These are phyloP conservation scores for Rhizopogon roseolus DNA, from an alignment of 768 basidiomycete genomes.

Conservation along the genomic window DNA sequence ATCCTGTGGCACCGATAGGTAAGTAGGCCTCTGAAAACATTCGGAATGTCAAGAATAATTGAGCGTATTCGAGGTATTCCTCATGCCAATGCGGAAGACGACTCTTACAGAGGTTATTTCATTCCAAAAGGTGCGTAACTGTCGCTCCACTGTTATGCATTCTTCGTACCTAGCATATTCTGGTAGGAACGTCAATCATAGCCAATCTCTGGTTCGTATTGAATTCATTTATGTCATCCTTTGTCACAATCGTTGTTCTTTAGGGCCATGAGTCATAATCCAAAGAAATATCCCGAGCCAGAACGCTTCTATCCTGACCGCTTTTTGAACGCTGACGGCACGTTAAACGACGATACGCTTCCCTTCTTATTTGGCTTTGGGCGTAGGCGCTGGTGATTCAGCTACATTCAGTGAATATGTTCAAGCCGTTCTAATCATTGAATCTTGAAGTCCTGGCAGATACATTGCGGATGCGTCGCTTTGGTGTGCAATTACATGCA, in stretches of 20 bases:
- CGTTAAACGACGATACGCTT: conserved; percentile 3
- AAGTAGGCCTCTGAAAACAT: not conserved
- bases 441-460: not conserved
- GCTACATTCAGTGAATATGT: not conserved
- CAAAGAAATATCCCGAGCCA: conserved; percentile 7
- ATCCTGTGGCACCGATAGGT: not conserved
- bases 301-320: conserved; percentile 6
- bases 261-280: conserved; percentile 9
- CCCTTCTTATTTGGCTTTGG: conserved; percentile 12
- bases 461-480: conserved; percentile 5
- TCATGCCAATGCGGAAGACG: conserved; percentile 13
- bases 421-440: not conserved
- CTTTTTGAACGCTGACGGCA: conserved; percentile 8
- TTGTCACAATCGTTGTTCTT: not conserved
- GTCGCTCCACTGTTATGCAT: not conserved
- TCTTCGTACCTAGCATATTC: not conserved
- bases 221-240: not conserved
- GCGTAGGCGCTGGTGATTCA: conserved; percentile 5
- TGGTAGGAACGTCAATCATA: conserved; percentile 7
- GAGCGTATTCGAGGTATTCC: conserved; percentile 11
- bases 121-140: conserved; percentile 26
- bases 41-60: not conserved
- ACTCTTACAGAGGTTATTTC: conserved; percentile 20
- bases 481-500: conserved; percentile 5
- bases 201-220: conserved; percentile 8